phyloP scores from a whole-genome alignment of 176 grass and related monocot species.

The Pharus latifolius region DNA sequence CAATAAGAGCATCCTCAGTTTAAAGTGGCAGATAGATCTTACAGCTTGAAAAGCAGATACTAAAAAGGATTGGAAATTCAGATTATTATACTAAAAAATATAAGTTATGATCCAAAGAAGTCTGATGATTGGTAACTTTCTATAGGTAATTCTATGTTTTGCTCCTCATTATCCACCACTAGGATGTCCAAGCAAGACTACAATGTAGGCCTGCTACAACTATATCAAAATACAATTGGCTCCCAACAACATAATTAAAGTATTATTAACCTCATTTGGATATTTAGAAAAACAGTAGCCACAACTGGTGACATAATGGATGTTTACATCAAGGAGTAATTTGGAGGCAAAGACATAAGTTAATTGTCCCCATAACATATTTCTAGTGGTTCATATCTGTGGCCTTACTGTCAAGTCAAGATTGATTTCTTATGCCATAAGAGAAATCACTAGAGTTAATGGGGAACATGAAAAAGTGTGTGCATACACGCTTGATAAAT shows the following conservation, averaged over 20 bases:
- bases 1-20: not conserved
- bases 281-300: not conserved
- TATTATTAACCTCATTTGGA: not conserved
- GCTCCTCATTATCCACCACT: not conserved
- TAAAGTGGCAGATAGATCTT: not conserved
- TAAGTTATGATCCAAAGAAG: too few species aligned
- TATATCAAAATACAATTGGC: not conserved
- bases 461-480: conserved; percentile 11
- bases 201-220: not conserved
- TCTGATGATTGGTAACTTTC: too few species aligned
- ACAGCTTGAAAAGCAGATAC: not conserved
- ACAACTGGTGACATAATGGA: not conserved
- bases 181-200: not conserved
- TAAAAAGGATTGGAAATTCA: not conserved
- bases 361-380: not conserved
- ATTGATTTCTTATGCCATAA: conserved; percentile 3
- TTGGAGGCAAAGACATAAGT: not conserved
- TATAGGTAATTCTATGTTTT: too few species aligned
- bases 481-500: conserved; percentile 16
- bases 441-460: conserved; percentile 25
- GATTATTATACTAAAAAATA: not conserved
- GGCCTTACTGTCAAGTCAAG: not conserved
- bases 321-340: not conserved
- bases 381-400: not conserved
- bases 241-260: not conserved